A percentile compares a stretch with the other conserved stretches of the same genome.
These are phyloP conservation scores for Irpex rosettiformis DNA, from an alignment of 1,284 basidiomycete species.

Conservation along the genomic window DNA sequence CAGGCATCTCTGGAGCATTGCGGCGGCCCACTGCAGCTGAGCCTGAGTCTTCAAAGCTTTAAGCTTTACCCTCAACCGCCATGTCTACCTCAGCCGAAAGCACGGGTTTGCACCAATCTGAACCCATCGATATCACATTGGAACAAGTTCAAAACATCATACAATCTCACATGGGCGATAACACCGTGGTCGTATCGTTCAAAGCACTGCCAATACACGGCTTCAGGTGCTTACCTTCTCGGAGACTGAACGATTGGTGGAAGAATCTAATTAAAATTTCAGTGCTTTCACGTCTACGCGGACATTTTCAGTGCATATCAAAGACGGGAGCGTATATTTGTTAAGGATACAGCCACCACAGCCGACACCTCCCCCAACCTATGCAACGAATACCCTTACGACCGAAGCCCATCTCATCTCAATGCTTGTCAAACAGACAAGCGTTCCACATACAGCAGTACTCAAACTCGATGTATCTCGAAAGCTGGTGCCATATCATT, in stretches of 20 bases:
- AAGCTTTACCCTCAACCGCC: neutral
- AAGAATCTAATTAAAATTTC: neutral
- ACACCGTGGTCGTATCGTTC: neutral
- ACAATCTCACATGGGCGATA: neutral
- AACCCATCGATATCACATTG: neutral
- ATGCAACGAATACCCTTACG: slow-evolving; percentile 25
- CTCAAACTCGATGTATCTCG: slow-evolving; percentile 20
- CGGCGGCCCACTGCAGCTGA: no score
- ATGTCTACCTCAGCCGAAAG: neutral
- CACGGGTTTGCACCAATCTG: neutral
- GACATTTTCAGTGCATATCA: slow-evolving; percentile 15
- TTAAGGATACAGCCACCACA: slow-evolving; percentile 22
- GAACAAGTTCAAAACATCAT: slow-evolving; percentile 3
- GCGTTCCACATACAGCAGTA: slow-evolving; percentile 23
- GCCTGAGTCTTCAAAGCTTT: no score
- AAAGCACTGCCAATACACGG: neutral
- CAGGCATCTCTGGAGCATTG: no score
- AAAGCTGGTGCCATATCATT: slow-evolving; percentile 23
- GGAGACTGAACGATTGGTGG: neutral
- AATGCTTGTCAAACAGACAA: slow-evolving; percentile 20
- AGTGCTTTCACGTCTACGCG: slow-evolving; percentile 23
- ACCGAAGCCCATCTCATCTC: slow-evolving; percentile 26
- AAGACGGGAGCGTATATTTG: slow-evolving; percentile 19
- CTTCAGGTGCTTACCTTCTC: neutral
- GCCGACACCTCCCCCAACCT: slow-evolving; percentile 2